These are phyloP conservation scores for button mushroom (Agaricus bisporus) DNA, from an alignment of 768 basidiomycete species.

Conservation along the genomic window DNA sequence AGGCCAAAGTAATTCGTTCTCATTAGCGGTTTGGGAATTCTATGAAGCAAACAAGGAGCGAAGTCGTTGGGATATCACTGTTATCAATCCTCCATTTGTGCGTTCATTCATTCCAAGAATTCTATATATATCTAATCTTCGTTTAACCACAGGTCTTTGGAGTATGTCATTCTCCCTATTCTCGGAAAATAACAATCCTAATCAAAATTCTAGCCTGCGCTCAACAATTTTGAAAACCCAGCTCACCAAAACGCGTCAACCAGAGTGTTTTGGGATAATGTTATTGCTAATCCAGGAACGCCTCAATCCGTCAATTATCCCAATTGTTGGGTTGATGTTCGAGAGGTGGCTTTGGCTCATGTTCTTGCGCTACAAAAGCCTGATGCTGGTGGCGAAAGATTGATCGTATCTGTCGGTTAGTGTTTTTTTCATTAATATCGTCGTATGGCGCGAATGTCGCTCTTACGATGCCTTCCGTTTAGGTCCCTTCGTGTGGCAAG, in stretches of 20 bases:
- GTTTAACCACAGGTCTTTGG: too few species aligned
- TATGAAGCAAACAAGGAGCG: conserved; percentile 1
- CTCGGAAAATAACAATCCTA: too few species aligned
- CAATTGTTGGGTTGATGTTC: conserved; percentile 10
- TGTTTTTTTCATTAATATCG: not conserved
- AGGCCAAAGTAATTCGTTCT: not conserved
- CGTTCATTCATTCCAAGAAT: not conserved
- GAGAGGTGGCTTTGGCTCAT: conserved; percentile 6
- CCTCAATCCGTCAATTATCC: conserved; percentile 3
- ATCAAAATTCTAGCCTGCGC: not conserved
- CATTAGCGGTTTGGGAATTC: conserved; percentile 9
- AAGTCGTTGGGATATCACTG: conserved; percentile 6
- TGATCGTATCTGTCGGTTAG: conserved; percentile 4
- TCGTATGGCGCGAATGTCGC: too few species aligned
- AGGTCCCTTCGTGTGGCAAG: not conserved
- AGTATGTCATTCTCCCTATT: too few species aligned
- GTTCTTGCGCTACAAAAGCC: conserved; percentile 6
- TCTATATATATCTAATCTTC: too few species aligned
- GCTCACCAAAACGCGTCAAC: not conserved
- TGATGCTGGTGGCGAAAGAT: conserved; percentile 9
- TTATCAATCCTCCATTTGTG: conserved; percentile 1
- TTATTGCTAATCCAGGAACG: not conserved
- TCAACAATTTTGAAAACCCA: not conserved
- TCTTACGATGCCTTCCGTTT: not conserved
- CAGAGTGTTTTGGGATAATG: not conserved